These are phyloP conservation scores for Neofusicoccum parvum DNA, from an alignment of 2,329 filamentous ascomycete species.

Conservation along the genomic window DNA sequence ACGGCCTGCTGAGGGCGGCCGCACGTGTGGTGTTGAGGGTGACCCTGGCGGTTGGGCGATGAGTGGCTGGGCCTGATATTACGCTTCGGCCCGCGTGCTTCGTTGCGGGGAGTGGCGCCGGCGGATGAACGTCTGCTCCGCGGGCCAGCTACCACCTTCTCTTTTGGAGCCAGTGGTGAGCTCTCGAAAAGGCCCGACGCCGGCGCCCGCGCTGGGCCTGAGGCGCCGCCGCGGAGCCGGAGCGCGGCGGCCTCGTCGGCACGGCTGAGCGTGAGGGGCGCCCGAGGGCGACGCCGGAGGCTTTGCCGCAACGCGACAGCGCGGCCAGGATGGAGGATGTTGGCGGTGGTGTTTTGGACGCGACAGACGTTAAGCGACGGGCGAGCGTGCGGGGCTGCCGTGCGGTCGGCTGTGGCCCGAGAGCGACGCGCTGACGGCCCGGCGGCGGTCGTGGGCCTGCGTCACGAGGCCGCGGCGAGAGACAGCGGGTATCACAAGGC, in stretches of 20 bases:
- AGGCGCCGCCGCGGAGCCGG: background rate
- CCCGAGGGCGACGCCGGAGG: background rate
- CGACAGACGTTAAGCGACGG: background rate
- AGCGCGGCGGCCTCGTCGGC: background rate
- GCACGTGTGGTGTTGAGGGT: constrained; percentile 4
- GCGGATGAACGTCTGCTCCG: background rate
- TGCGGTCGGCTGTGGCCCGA: background rate
- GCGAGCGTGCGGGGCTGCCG: background rate
- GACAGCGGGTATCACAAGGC: background rate
- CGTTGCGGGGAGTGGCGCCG: constrained; percentile 1
- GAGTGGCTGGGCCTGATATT: constrained; percentile 8
- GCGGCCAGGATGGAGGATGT: background rate
- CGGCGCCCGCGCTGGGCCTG: background rate
- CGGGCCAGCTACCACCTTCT: constrained; percentile 7
- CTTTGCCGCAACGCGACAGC: background rate
- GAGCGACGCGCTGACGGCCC: background rate
- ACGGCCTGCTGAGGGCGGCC: background rate
- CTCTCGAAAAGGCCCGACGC: background rate
- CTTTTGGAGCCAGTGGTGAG: constrained; percentile 7
- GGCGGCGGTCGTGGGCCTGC: background rate
- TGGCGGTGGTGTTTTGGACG: background rate
- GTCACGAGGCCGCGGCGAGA: background rate
- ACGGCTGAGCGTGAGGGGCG: background rate
- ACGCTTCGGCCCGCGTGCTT: constrained; percentile 18
- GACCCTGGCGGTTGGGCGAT: background rate